phyloP scores from a whole-genome alignment of 768 basidiomycete genomes.

The Chiua virens region DNA sequence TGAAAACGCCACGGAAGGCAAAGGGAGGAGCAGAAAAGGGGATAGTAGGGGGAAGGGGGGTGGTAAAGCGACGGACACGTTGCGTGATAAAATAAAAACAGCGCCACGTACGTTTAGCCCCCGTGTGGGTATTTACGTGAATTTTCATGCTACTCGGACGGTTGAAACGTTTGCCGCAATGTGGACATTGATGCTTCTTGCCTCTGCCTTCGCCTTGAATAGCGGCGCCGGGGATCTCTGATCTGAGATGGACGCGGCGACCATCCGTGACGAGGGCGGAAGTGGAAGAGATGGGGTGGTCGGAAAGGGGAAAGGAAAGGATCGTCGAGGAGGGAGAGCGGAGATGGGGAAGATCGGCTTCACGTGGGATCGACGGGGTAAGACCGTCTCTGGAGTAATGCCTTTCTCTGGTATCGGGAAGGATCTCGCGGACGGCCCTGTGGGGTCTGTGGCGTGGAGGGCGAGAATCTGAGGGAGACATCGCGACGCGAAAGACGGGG shows the following conservation, averaged over 20 bases:
- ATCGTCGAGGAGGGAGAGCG: conserved; percentile 33
- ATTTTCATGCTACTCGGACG: conserved; percentile 43
- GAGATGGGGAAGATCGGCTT: conserved; percentile 29
- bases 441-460: conserved; percentile 16
- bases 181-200: conserved; percentile 38
- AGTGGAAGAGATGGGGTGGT: conserved; percentile 23
- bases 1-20: background rate
- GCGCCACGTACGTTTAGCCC: conserved; percentile 36
- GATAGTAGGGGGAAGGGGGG: conserved; percentile 7
- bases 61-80: conserved; percentile 22
- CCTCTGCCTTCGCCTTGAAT: conserved; percentile 33
- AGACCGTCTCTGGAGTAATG: conserved; percentile 23
- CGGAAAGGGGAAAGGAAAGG: conserved; percentile 34
- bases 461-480: conserved; percentile 22
- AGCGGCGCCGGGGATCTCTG: conserved; percentile 25
- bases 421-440: conserved; percentile 23
- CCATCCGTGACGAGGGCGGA: conserved; percentile 31
- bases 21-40: conserved; percentile 6
- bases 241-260: conserved; percentile 30
- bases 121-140: conserved; percentile 43
- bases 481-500: conserved; percentile 40
- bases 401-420: conserved; percentile 25
- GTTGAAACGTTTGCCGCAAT: conserved; percentile 43
- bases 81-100: conserved; percentile 15
- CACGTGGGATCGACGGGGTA: conserved; percentile 30